Evolutionary conservation across 176 grass and related monocot genomes (phyloP).

Genomic region (Aegilops longissima): DNA sequence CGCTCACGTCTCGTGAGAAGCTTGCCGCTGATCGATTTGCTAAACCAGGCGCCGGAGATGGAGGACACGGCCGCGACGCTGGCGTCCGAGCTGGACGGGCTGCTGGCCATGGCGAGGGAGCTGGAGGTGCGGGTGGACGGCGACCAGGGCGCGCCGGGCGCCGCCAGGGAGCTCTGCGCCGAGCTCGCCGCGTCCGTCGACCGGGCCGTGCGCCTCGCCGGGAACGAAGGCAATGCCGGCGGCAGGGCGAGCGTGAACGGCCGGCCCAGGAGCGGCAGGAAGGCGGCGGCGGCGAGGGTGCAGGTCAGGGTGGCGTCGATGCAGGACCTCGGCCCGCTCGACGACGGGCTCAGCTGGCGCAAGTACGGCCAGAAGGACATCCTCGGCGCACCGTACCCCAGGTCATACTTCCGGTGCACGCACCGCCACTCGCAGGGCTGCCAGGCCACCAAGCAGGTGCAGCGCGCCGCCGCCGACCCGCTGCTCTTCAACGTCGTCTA

Average conservation of each 20-base stretch:
- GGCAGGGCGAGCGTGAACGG: background rate
- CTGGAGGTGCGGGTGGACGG: slow-evolving; percentile 40
- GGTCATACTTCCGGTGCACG: slow-evolving; percentile 93
- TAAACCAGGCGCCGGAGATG: background rate
- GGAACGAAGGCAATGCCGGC: background rate
- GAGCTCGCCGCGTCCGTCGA: slow-evolving; percentile 46
- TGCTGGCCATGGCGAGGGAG: slow-evolving; percentile 56
- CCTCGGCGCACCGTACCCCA: slow-evolving; percentile 75
- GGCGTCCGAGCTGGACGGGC: slow-evolving; percentile 54
- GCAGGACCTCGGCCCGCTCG: slow-evolving; percentile 37
- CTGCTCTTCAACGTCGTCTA: slow-evolving; percentile 78
- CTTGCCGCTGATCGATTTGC: background rate
- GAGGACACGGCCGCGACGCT: slow-evolving; percentile 24
- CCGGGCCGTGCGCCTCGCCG: slow-evolving; percentile 56
- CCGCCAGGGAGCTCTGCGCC: slow-evolving; percentile 39
- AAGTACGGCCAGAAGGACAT: slow-evolving; percentile 99
- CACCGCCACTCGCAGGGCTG: slow-evolving; percentile 61
- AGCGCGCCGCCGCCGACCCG: slow-evolving; percentile 61
- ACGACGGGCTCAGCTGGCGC: slow-evolving; percentile 85
- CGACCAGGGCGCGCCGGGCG: background rate
- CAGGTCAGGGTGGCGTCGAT: slow-evolving; percentile 51
- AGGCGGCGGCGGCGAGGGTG: slow-evolving; percentile 39
- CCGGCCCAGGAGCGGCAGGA: slow-evolving; percentile 33
- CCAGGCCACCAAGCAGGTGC: slow-evolving; percentile 83
- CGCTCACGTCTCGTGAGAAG: background rate